phyloP scores from a whole-genome alignment of 148 eudicot species.

The Rhododendron williamsianum region DNA sequence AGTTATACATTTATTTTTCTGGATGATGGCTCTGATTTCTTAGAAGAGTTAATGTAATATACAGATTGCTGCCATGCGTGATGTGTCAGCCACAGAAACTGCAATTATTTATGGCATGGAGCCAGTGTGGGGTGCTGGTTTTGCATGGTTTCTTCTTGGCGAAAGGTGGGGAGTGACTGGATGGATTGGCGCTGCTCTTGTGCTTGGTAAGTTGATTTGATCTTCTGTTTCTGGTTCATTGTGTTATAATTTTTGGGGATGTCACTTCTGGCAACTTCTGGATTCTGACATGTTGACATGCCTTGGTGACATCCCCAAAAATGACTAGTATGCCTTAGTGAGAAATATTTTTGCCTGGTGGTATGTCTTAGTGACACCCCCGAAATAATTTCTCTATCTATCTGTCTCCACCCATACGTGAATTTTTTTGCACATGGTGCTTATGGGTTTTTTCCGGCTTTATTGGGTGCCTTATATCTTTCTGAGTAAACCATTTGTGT shows the following conservation, averaged over 20 bases:
- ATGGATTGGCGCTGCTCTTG: slow-evolving; percentile 68
- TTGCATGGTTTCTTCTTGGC: slow-evolving; percentile 79
- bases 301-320: background rate
- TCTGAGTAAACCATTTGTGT: background rate
- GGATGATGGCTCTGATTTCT: slow-evolving; percentile 2
- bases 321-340: no score
- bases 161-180: slow-evolving; percentile 70
- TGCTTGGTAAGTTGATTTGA: slow-evolving; percentile 36
- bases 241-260: background rate
- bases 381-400: no score
- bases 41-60: background rate
- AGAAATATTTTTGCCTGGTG: no score
- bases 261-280: background rate
- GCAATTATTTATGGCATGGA: slow-evolving; percentile 63
- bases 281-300: background rate
- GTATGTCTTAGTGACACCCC: no score
- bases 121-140: slow-evolving; percentile 82
- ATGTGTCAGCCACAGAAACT: slow-evolving; percentile 68
- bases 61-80: slow-evolving; percentile 67
- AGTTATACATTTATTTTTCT: background rate
- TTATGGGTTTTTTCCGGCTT: background rate
- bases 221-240: background rate
- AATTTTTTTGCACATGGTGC: background rate
- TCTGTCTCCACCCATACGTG: background rate
- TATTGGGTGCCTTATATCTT: no score